phyloP scores from a whole-genome alignment of 1,139 yeast genomes.

The Yarrowia galli region DNA sequence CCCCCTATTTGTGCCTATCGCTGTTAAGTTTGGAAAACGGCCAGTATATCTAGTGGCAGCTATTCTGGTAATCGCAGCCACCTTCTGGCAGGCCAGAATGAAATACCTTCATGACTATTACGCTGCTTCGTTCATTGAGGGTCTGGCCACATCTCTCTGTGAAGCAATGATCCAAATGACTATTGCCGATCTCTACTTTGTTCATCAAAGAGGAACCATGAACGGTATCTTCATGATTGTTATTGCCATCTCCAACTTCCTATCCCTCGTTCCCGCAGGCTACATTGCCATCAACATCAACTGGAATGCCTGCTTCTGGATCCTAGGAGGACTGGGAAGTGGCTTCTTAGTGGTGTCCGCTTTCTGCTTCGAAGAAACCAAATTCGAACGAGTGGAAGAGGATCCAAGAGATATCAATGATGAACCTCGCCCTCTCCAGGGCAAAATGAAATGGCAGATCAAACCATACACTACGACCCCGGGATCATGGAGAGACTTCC shows the following conservation, averaged over 20 bases:
- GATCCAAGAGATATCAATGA: background rate
- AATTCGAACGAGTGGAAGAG: background rate
- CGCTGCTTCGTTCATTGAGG: conserved; percentile 12
- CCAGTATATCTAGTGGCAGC: conserved; percentile 2
- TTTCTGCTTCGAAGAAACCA: conserved; percentile 13
- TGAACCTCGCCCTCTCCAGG: background rate
- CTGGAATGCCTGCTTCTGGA: conserved; percentile 19
- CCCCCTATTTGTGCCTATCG: conserved; percentile 7
- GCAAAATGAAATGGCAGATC: conserved; percentile 9
- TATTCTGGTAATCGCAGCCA: background rate
- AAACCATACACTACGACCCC: background rate
- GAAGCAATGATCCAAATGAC: conserved; percentile 19
- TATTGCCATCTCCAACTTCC: conserved; percentile 13
- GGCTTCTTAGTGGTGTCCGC: background rate
- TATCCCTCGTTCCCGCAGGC: conserved; percentile 11
- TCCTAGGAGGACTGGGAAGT: conserved; percentile 6
- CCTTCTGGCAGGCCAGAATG: conserved; percentile 26
- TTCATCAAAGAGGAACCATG: conserved; percentile 27
- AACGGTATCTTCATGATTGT: conserved; percentile 8
- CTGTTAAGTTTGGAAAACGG: conserved; percentile 13
- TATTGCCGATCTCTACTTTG: conserved; percentile 19
- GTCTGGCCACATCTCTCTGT: conserved; percentile 22
- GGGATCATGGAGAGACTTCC: background rate
- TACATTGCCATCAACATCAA: conserved; percentile 5
- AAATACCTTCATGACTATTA: conserved; percentile 3